Conservation (phyloP, 768 basidiomycete species). For the Tephrocybe sp. region DNA sequence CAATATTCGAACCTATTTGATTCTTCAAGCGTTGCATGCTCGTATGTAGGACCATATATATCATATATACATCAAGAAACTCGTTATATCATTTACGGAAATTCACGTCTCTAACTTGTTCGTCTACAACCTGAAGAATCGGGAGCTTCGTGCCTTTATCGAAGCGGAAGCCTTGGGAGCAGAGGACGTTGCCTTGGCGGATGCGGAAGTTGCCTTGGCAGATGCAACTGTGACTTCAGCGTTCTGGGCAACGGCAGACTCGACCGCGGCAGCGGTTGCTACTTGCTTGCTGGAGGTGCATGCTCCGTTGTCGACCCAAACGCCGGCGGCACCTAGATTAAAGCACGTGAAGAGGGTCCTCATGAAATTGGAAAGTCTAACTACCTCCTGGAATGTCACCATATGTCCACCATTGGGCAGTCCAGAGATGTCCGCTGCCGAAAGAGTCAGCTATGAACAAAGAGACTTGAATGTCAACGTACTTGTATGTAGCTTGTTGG, state of each 20-base stretch:
- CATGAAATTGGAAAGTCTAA: background rate
- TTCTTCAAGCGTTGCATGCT: too few species aligned
- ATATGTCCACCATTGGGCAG: constrained; percentile 45
- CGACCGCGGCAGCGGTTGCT: too few species aligned
- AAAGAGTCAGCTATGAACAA: too few species aligned
- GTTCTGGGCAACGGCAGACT: background rate
- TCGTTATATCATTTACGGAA: too few species aligned
- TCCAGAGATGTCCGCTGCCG: constrained; percentile 50
- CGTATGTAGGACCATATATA: too few species aligned
- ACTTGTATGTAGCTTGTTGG: constrained; percentile 36
- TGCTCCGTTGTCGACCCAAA: constrained; percentile 32
- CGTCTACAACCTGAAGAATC: constrained; percentile 14
- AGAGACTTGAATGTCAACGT: too few species aligned
- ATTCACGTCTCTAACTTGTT: too few species aligned
- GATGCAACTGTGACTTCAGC: constrained; percentile 3
- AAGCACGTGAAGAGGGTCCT: too few species aligned
- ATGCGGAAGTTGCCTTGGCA: background rate
- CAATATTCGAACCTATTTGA: too few species aligned
- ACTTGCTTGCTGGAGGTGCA: constrained; percentile 19
- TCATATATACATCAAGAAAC: too few species aligned
- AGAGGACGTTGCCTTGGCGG: too few species aligned
- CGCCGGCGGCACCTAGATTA: constrained; percentile 29
- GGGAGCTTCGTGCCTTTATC: constrained; percentile 4
- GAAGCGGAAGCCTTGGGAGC: background rate
- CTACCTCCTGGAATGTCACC: constrained; percentile 31